phyloP scores from a whole-genome alignment of 345 rosid genomes.

The Gynandropsis gynandra region DNA sequence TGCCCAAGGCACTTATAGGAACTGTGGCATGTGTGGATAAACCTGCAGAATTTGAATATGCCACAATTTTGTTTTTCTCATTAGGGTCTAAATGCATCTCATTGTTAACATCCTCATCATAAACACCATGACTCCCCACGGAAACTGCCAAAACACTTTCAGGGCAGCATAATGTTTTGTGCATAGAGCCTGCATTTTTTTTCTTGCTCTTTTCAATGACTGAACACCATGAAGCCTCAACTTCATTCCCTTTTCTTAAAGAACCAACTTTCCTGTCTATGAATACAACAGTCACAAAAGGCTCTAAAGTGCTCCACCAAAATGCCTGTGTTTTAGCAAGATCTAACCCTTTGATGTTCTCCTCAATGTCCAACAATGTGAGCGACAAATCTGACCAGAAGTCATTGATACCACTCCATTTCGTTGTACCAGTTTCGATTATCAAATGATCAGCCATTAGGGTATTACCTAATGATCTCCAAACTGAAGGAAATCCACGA shows the following conservation, averaged over 20 bases:
- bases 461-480: slow-evolving; percentile 58
- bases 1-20: no score
- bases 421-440: slow-evolving; percentile 37
- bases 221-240: slow-evolving; percentile 48
- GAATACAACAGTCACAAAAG: slow-evolving; percentile 73
- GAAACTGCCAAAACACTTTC: slow-evolving; percentile 37
- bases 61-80: slow-evolving; percentile 19
- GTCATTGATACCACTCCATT: slow-evolving; percentile 60
- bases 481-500: slow-evolving; percentile 73
- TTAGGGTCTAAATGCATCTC: slow-evolving; percentile 22
- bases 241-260: slow-evolving; percentile 65
- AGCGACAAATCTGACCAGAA: slow-evolving; percentile 62
- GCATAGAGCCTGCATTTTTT: slow-evolving; percentile 17
- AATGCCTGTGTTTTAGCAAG: slow-evolving; percentile 40
- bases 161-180: slow-evolving; percentile 26
- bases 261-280: slow-evolving; percentile 64
- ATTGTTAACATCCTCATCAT: slow-evolving; percentile 31
- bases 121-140: slow-evolving; percentile 30
- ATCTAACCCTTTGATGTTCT: slow-evolving; percentile 39
- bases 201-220: slow-evolving; percentile 26
- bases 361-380: slow-evolving; percentile 44
- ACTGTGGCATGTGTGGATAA: no score
- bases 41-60: slow-evolving; percentile 29
- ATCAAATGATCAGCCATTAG: slow-evolving; percentile 40
- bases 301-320: slow-evolving; percentile 73